Evolutionary conservation across 2,329 filamentous ascomycete species (phyloP), one percentile per base, ranked within the genome.

Genomic region (Saccharata proteae): DNA sequence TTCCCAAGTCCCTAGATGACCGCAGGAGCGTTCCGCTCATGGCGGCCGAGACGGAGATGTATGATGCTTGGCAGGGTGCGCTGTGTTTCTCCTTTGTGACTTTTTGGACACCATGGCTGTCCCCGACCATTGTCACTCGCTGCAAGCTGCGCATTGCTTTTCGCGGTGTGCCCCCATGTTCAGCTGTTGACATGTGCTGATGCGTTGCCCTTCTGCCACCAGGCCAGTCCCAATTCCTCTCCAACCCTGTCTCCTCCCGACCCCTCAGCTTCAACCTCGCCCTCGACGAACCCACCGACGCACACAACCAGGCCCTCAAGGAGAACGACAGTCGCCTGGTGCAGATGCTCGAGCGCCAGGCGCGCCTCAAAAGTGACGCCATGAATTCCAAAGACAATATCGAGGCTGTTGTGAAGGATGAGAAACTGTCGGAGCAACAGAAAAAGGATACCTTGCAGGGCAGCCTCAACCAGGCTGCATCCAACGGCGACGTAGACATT

Each of bases 1-100:
- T 98, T 20, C 90, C 90, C 8, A 90, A 73, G 43, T 93, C 86
- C 9, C 71, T 98, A 34, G 80, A 98, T 55, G 90, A 98, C 62
- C 75, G 90, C 38, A 73, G 77, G 44, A 68, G 68, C 47, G 70
- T 80, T 19, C 71, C 76, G 4, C 74, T 77, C 39, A 71, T 77
- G 40, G 69, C 80, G 34, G 67, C 69, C 22, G 90, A 96, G 65
- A 93, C 86, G 23, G 90, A 96, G 65, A 84, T 94, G 63, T 98
- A 96, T 56, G 90, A 98, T 69, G 90, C 84, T 44, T 98, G 90
- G 90, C 85, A 96, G 77, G 88, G 88, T 79, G 55, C 52, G 66
- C 39, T 13, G 20, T 14, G 17, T 10, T 12, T 3, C 10, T 8
- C n/a, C 8, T 9, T 18, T n/a, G n/a, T n/a, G n/a, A n/a, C n/a